Conservation (phyloP, 2,329 filamentous ascomycete species). For the Sordariomycetes sp. region DNA sequence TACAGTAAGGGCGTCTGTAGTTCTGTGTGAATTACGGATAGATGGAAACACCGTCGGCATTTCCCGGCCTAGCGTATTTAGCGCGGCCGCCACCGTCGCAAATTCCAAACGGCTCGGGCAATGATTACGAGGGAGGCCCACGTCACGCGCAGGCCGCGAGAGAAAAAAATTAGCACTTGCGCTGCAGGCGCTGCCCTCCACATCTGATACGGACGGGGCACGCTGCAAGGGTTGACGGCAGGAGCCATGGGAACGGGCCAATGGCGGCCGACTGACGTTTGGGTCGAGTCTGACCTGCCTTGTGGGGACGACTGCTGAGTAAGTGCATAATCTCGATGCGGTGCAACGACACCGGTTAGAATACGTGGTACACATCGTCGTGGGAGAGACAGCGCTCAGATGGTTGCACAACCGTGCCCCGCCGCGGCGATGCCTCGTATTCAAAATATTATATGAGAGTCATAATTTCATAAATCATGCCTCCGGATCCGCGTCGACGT, state of each 20-base stretch:
- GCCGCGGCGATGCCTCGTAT: background rate
- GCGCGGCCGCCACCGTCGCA: no score
- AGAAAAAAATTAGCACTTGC: background rate
- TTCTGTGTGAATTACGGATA: background rate
- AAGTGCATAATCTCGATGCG: background rate
- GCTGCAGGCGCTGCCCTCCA: background rate
- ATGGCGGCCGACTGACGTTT: constrained; percentile 4
- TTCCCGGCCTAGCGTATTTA: no score
- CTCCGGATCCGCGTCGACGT: no score
- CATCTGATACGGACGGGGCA: constrained; percentile 2
- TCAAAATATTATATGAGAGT: background rate
- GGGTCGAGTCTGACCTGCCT: background rate
- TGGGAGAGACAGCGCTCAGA: background rate
- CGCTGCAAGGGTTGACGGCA: background rate
- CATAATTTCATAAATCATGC: background rate
- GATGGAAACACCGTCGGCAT: background rate
- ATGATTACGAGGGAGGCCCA: background rate
- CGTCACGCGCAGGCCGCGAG: background rate
- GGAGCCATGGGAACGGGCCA: background rate
- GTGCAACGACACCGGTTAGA: no score
- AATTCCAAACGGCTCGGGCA: background rate
- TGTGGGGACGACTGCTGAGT: background rate
- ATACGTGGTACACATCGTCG: background rate
- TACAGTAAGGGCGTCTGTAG: background rate
- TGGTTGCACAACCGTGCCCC: background rate